These are phyloP conservation scores for Aspergillus amoenus DNA, from an alignment of 2,329 filamentous ascomycete species.

Conservation along the genomic window DNA sequence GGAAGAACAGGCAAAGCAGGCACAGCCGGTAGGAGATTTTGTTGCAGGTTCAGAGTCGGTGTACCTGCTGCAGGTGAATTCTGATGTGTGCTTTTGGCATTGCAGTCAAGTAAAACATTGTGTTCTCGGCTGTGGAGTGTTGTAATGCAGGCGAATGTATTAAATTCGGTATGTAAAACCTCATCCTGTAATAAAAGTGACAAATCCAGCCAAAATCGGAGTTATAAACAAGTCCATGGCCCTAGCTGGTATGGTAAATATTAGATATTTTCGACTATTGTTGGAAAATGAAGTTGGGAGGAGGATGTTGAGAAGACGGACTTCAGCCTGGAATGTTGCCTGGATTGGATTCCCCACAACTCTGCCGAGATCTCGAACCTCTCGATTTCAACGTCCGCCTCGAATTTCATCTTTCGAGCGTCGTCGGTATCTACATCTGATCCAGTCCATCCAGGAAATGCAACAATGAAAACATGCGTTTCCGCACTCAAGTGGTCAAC, in stretches of 20 bases:
- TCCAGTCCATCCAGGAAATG: neutral
- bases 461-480: slow-evolving; percentile 29
- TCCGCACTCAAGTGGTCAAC: slow-evolving; percentile 33
- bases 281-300: no score
- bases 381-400: neutral
- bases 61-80: neutral
- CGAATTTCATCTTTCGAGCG: neutral
- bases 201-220: no score
- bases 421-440: neutral
- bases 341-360: neutral
- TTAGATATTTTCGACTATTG: no score
- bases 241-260: no score
- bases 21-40: neutral
- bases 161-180: no score
- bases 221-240: no score
- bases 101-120: no score
- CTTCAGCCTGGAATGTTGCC: neutral
- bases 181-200: no score
- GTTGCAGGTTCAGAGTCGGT: neutral
- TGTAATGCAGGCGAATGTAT: no score
- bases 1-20: neutral
- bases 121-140: no score
- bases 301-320: no score
- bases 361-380: neutral
- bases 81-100: no score